Base-by-base conservation (phyloP, 345 rosid species). In the Rhizophora mangle region DNA sequence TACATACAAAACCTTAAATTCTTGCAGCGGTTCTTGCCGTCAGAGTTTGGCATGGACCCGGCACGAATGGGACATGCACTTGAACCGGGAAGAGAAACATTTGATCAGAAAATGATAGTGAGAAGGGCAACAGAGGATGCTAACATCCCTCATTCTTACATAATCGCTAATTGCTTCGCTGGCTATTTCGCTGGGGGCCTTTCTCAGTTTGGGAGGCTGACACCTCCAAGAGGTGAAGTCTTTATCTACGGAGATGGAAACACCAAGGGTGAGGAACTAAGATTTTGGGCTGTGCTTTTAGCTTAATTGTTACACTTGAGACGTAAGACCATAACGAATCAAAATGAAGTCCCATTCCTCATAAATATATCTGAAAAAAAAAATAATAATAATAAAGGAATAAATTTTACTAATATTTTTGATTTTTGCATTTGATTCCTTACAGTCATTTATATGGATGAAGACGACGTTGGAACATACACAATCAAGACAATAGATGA, bases 21-120 rank as follows among this genome's bases (percentile, higher is more conserved):
- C 5, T 37, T 67, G 56, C 49, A 93, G 97, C 79, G 96, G n/a
- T 91, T 94, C 72, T 70, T 94, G 78, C 98, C 96, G 0, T 91
- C 97, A 1, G 98, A 94, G 66, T 94, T 89, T 67, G 98, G 98
- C 3, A 94, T 87, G 82, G 96, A 94, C 71, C 96, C 97, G 31
- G 62, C 96, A 0, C 65, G 81, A 19, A 94, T 94, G 98, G 83
- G 64, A 30, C 67, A 87, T 20, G 97, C 97, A 2, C 67, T 95
- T 10, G 92, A 85, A 26, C 99, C 98, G 0, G 96, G 97, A 65
- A 84, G 87, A 69, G 93, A 80, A 54, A 70, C 96, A 0, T 91
- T 94, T 37, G 98, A 91, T 58, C 83, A 91, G 60, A 94, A 94
- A 77, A 87, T 91, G 96, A 65, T 22, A 8, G 92, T 91, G 24